These are phyloP conservation scores for Colletotrichum orchidophilum DNA, from an alignment of 2,329 filamentous ascomycete species.

Conservation along the genomic window DNA sequence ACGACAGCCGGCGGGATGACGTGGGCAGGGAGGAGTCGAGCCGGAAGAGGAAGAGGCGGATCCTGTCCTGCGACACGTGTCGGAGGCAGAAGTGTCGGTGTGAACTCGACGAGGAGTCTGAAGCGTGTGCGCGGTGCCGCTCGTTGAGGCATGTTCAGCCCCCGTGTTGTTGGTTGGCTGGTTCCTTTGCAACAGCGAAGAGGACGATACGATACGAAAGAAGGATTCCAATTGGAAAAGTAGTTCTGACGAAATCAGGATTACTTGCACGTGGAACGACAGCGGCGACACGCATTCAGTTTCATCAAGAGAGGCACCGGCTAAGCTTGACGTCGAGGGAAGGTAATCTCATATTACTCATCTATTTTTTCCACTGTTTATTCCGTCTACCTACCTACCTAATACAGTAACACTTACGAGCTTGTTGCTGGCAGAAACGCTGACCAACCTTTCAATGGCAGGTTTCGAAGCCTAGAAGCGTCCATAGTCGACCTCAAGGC, in stretches of 20 bases:
- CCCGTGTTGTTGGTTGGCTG: neutral
- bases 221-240: neutral
- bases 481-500: slow-evolving; percentile 24
- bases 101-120: slow-evolving; percentile 29
- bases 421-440: neutral
- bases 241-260: neutral
- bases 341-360: slow-evolving; percentile 8
- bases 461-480: slow-evolving; percentile 23
- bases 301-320: slow-evolving; percentile 11
- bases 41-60: slow-evolving; percentile 29
- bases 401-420: neutral
- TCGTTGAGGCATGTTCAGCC: slow-evolving; percentile 24
- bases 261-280: slow-evolving; percentile 31
- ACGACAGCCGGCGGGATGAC: slow-evolving; percentile 17
- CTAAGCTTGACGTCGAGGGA: slow-evolving; percentile 18
- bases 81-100: slow-evolving; percentile 32
- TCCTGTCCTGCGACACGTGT: slow-evolving; percentile 33
- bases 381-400: neutral
- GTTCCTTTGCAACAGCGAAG: neutral
- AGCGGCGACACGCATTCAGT: slow-evolving; percentile 29
- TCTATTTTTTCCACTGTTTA: neutral
- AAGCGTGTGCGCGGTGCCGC: slow-evolving; percentile 30
- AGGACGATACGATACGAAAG: neutral
- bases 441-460: neutral
- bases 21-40: slow-evolving; percentile 14